Conservation (phyloP, 495 filamentous ascomycete species). For the Aspergillus sclerotioniger region DNA sequence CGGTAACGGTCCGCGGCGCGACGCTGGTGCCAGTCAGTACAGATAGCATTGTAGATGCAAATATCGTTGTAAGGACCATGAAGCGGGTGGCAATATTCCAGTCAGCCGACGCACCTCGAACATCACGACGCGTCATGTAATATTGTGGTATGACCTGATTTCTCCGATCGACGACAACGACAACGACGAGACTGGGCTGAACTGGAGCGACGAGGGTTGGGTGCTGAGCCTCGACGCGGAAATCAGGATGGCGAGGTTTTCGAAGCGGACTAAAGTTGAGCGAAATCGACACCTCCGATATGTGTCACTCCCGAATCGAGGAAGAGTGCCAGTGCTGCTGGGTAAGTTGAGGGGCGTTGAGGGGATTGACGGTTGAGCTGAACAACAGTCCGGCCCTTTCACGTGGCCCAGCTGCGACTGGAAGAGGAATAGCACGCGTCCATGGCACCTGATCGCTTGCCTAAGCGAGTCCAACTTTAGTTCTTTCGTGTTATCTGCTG, state of each 20-base stretch:
- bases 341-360: not conserved
- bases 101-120: constrained; percentile 32
- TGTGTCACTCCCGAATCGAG: too few species aligned
- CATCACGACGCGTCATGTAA: constrained; percentile 21
- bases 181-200: not conserved
- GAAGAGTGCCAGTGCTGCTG: not conserved
- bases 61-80: constrained; percentile 8
- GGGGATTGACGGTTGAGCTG: not conserved
- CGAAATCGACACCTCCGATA: not conserved
- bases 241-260: not conserved
- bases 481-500: too few species aligned
- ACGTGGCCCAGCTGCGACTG: constrained; percentile 21
- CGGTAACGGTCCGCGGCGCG: constrained; percentile 49
- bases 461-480: too few species aligned
- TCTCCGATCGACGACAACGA: not conserved
- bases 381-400: constrained; percentile 11
- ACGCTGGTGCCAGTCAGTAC: constrained; percentile 28
- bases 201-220: not conserved
- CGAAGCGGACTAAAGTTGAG: not conserved
- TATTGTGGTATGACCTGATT: not conserved
- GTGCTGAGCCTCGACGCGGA: not conserved
- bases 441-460: not conserved
- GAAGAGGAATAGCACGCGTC: not conserved
- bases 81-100: not conserved
- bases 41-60: not conserved